Percentiles rank a stretch among this genome's conserved stretches.
Evolutionary conservation across 2,329 filamentous ascomycete genomes (phyloP).

Genomic region (Aureobasidium sp.): DNA sequence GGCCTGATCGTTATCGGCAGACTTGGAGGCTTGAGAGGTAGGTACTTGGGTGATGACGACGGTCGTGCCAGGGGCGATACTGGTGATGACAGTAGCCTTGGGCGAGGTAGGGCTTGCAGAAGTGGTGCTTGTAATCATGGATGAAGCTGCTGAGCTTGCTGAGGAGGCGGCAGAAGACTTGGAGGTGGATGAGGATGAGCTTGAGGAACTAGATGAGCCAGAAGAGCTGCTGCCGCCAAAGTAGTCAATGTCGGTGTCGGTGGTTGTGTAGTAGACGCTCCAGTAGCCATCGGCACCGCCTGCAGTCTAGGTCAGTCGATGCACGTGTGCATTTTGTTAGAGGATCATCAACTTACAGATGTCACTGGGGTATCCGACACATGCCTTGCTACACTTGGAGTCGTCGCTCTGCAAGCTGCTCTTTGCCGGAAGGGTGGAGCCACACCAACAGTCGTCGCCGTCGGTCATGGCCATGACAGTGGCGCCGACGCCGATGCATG

Average conservation of each 20-base stretch:
- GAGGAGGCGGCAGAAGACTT: constrained; percentile 17
- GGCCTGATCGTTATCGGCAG: constrained; percentile 45
- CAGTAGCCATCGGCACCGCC: constrained; percentile 51
- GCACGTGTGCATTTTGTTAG: neutral
- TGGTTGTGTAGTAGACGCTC: constrained; percentile 48
- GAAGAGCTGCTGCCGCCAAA: constrained; percentile 23
- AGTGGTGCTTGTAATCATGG: neutral
- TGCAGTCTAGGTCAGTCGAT: constrained; percentile 32
- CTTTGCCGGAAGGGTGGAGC: constrained; percentile 57
- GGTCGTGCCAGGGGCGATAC: constrained; percentile 26
- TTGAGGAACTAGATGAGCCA: constrained; percentile 6
- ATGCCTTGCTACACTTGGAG: constrained; percentile 56
- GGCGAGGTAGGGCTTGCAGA: constrained; percentile 18
- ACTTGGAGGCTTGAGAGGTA: constrained; percentile 36
- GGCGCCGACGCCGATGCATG: constrained; percentile 40
- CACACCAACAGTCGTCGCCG: constrained; percentile 65
- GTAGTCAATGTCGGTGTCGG: constrained; percentile 32
- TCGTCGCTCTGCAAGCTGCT: constrained; percentile 47
- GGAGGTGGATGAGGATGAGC: constrained; percentile 18
- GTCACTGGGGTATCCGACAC: constrained; percentile 55
- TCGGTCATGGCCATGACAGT: constrained; percentile 57
- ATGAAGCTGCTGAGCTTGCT: neutral
- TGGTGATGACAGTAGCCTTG: constrained; percentile 26
- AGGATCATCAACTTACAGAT: constrained; percentile 52
- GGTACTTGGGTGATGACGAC: constrained; percentile 29